A percentile compares a stretch with the other conserved stretches of the same genome.
Conservation (phyloP, 176 grass and related monocot genomes). For the Eragrostis nindensis region DNA sequence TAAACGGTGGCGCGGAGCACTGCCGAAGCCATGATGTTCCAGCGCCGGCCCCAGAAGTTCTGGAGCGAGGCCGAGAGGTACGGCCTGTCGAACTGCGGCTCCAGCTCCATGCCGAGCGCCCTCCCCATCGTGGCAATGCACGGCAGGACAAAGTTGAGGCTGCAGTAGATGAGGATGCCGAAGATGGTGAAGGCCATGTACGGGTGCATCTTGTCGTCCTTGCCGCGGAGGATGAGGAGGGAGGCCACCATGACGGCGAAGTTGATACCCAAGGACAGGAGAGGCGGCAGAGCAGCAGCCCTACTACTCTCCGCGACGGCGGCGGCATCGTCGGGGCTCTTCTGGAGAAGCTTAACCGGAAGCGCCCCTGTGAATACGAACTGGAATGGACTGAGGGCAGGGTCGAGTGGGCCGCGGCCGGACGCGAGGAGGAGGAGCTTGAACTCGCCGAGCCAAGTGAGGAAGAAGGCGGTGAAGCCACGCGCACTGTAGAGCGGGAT, state of each 20-base stretch:
- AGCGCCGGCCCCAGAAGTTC: conserved; percentile 70
- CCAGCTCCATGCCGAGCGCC: conserved; percentile 50
- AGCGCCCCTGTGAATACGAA: conserved; percentile 50
- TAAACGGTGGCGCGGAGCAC: conserved; percentile 73
- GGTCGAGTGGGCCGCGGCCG: conserved; percentile 52
- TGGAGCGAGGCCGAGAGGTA: conserved; percentile 54
- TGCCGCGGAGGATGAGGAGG: conserved; percentile 33
- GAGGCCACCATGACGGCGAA: conserved; percentile 34
- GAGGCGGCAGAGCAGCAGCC: neutral
- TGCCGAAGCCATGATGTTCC: conserved; percentile 77
- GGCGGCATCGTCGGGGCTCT: neutral
- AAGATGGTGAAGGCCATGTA: conserved; percentile 36
- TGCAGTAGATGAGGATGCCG: conserved; percentile 54
- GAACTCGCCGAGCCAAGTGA: conserved; percentile 68
- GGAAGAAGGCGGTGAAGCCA: conserved; percentile 66
- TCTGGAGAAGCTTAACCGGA: conserved; percentile 41
- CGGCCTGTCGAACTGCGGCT: conserved; percentile 69
- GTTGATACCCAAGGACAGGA: neutral
- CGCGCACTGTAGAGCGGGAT: conserved; percentile 47
- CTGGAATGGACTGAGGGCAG: conserved; percentile 41
- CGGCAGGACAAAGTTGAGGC: conserved; percentile 56
- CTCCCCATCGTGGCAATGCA: conserved; percentile 40
- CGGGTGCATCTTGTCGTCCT: conserved; percentile 6
- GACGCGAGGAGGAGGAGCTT: conserved; percentile 69
- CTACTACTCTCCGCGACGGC: too few species aligned